Conservation (phyloP, 2,329 filamentous ascomycete genomes). For the Pleurostoma richardsiae region DNA sequence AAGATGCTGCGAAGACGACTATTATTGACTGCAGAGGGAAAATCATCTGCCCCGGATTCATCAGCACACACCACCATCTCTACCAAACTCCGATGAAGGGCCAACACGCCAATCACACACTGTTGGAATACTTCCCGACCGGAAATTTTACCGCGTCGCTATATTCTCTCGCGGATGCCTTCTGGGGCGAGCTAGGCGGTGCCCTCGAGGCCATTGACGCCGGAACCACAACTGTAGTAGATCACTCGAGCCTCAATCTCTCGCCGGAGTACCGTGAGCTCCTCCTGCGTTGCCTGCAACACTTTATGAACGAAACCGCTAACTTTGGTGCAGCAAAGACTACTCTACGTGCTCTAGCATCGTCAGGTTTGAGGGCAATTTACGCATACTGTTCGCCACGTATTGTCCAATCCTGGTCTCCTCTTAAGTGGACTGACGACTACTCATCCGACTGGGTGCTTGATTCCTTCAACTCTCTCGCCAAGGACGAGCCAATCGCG, state of each 20-base stretch:
- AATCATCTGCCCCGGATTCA: slow-evolving; percentile 34
- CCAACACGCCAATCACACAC: slow-evolving; percentile 13
- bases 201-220: slow-evolving; percentile 32
- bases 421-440: slow-evolving; percentile 17
- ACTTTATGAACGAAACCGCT: slow-evolving; percentile 3
- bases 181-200: slow-evolving; percentile 37
- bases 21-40: slow-evolving; percentile 33
- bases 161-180: slow-evolving; percentile 35
- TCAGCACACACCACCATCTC: slow-evolving; percentile 37
- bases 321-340: slow-evolving; percentile 13
- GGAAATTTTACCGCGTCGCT: slow-evolving; percentile 29
- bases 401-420: slow-evolving; percentile 20
- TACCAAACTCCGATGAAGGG: slow-evolving; percentile 33
- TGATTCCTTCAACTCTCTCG: too few species aligned
- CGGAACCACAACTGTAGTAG: slow-evolving; percentile 35
- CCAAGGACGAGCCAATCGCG: too few species aligned
- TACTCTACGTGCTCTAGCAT: slow-evolving; percentile 31
- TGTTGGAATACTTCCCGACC: slow-evolving; percentile 17
- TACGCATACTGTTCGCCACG: slow-evolving; percentile 33
- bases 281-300: slow-evolving; percentile 8
- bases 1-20: neutral
- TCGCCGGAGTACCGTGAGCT: slow-evolving; percentile 21
- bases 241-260: slow-evolving; percentile 27
- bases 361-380: slow-evolving; percentile 39
- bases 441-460: slow-evolving; percentile 11